A percentile compares a stretch with the other conserved stretches of the same genome.
These are phyloP conservation scores for Phaeoacremonium minimum DNA, from an alignment of 2,329 filamentous ascomycete species.

Conservation along the genomic window DNA sequence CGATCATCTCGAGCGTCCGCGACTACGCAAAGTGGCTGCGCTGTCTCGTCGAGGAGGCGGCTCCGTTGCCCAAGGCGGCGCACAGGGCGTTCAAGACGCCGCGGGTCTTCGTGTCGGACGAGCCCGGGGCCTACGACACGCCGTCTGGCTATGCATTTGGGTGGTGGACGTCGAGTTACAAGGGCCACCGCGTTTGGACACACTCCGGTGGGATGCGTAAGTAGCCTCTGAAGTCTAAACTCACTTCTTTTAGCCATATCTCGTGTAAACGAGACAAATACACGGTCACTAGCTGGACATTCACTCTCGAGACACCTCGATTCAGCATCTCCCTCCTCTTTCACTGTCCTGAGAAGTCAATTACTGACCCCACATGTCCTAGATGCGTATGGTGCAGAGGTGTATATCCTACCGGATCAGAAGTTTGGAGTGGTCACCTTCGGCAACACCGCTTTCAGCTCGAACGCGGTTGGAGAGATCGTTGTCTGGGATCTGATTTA, in stretches of 20 bases:
- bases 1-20: slow-evolving; percentile 37
- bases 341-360: no score
- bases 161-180: slow-evolving; percentile 31
- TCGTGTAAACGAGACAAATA: no score
- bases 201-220: slow-evolving; percentile 40
- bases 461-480: slow-evolving; percentile 25
- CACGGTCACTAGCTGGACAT: no score
- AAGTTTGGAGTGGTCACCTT: slow-evolving; percentile 36
- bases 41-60: slow-evolving; percentile 34
- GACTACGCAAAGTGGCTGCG: slow-evolving; percentile 50
- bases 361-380: no score
- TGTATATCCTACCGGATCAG: slow-evolving; percentile 38
- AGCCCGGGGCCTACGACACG: slow-evolving; percentile 20
- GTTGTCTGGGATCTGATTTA: slow-evolving; percentile 34
- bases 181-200: slow-evolving; percentile 33
- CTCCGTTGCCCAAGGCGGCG: slow-evolving; percentile 25
- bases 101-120: slow-evolving; percentile 18
- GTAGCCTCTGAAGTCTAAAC: no score
- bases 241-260: no score
- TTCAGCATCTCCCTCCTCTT: no score
- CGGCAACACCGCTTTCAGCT: slow-evolving; percentile 36
- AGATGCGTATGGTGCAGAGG: slow-evolving; percentile 36
- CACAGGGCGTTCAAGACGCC: slow-evolving; percentile 26
- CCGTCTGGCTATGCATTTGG: slow-evolving; percentile 34
- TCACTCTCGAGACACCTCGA: no score